Base-by-base conservation (phyloP, 1,284 basidiomycete species). In the Puccinia sorghi region DNA sequence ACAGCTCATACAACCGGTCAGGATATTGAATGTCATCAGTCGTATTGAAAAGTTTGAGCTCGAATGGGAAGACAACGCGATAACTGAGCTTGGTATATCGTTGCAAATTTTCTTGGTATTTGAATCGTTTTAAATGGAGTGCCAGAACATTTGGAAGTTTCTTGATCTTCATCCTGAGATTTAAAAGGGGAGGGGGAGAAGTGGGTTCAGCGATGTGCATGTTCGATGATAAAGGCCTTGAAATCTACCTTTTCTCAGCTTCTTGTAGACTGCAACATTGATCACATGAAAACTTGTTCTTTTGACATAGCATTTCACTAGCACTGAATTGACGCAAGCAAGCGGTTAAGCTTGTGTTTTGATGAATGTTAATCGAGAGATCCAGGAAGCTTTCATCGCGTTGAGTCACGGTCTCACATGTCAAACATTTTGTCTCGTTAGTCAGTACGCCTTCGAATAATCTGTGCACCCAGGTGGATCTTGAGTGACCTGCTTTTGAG, bases 241-340 rank as follows among this genome's bases (percentile, higher is more conserved):
- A 80, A 22, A 72, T 25, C 22, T 57, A 72, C 57, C 95, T 88
- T 87, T 97, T 96, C 87, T 99, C 96, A 0, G 97, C 96, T 85
- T 99, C 97, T 85, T 98, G 95, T 32, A 98, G 86, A 72, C 94
- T 93, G 82, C 94, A 95, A 85, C 96, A 99, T 20, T 91, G 90
- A 85, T 99, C 97, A 84, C 96, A 99, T 85, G 94, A 97, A 85
- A 98, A 99, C 86, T 98, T 99, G 88, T 99, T 98, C 84, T 90
- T 92, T 83, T 95, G 93, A 82, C 93, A 95, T 22, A 99, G 89
- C 94, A 97, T 99, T 86, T 99, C 97, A 84, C 92, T 93, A 54
- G 94, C 94, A 82, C 93, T 96, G 84, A 99, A 99, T 84, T 96
- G 93, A 64, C 94, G 89, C 72, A 99, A 88, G 25, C 96, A 98